Base-by-base conservation (phyloP, 192 early-diverging fungal genomes). In the Jimgerdemannia lactiflua region DNA sequence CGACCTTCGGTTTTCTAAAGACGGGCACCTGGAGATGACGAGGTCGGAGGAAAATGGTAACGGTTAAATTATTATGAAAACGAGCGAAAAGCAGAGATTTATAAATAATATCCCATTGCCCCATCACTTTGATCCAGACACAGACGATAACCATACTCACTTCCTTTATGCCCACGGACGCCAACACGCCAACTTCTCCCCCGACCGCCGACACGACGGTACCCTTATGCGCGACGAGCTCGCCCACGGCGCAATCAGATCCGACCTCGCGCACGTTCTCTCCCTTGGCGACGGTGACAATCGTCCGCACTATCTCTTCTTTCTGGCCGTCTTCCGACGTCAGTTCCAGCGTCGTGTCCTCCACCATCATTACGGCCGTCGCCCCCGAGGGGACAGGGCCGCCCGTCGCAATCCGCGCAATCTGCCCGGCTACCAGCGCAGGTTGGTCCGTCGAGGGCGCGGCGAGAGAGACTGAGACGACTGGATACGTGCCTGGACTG, bases 311-410 rank as follows among this genome's bases (percentile, higher is more conserved):
- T 42, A 83, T 73, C 29, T 85, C 78, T 76, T 95, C 92, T 39
- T 86, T 85, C 3, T 81, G 78, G 11, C 87, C 89, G 65, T 91
- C 89, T 42, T 75, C 81, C 2, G 84, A 86, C 0, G 82, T 75
- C 54, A 78, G 77, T n/a, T 92, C 75, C 4, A 99, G 81, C 67
- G 82, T 75, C 3, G 97, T 98, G 71, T 98, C 92, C 77, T 99
- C 97, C 18, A 98, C 92, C 97, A 99, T 99, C 14, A 98, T 92
- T n/a, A 99, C 93, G 9, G 95, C 95, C 44, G 89, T 89, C 0
- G 97, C 94, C 4, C 93, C 94, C 3, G 78, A 79, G 3, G 96
- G 96, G 4, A 99, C 73, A 42, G 93, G 88, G 0, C 94, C 97
- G 11, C 97, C 97, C 0, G 97, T 98, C 7, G 95, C 90, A 41